Percentiles rank a stretch among this genome's conserved stretches.
Conservation (phyloP, 2,329 filamentous ascomycete species). For the Fusarium ramigenum region DNA sequence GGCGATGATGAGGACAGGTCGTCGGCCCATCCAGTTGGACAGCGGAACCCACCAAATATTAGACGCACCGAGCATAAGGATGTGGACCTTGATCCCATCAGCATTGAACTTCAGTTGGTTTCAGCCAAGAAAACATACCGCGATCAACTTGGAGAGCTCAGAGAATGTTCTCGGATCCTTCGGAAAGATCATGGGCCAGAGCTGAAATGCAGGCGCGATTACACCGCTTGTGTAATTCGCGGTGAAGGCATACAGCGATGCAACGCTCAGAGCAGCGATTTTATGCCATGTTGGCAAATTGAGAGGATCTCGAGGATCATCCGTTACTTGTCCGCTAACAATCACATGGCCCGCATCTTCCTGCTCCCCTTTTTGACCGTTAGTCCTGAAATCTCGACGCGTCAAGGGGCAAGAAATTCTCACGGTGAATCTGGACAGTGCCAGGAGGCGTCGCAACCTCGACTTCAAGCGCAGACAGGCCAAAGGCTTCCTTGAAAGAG, state of each 20-base stretch:
- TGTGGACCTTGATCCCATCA: slow-evolving; percentile 40
- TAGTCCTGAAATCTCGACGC: accelerated
- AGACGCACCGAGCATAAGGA: slow-evolving; percentile 46
- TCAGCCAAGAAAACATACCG: slow-evolving; percentile 41
- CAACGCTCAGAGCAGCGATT: slow-evolving; percentile 38
- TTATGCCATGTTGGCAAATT: slow-evolving; percentile 50
- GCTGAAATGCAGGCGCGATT: slow-evolving; percentile 46
- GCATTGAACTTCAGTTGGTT: accelerated
- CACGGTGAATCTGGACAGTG: slow-evolving; percentile 18
- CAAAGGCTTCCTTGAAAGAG: slow-evolving; percentile 17
- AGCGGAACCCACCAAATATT: slow-evolving; percentile 52
- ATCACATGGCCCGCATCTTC: neutral
- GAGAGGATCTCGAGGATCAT: slow-evolving; percentile 50
- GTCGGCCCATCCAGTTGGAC: slow-evolving; percentile 48
- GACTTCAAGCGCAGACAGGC: slow-evolving; percentile 11
- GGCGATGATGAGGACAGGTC: slow-evolving; percentile 45
- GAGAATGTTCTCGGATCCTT: slow-evolving; percentile 33
- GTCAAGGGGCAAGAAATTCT: neutral
- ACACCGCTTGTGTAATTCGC: slow-evolving; percentile 47
- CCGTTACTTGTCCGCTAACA: neutral
- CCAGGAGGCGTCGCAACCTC: slow-evolving; percentile 22
- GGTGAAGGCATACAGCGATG: slow-evolving; percentile 47
- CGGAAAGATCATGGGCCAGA: slow-evolving; percentile 47
- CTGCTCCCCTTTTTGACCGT: slow-evolving; percentile 7
- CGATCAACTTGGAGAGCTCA: slow-evolving; percentile 45